These are phyloP conservation scores for Lonicera japonica DNA, from an alignment of 129 eudicot genomes.

Conservation along the genomic window DNA sequence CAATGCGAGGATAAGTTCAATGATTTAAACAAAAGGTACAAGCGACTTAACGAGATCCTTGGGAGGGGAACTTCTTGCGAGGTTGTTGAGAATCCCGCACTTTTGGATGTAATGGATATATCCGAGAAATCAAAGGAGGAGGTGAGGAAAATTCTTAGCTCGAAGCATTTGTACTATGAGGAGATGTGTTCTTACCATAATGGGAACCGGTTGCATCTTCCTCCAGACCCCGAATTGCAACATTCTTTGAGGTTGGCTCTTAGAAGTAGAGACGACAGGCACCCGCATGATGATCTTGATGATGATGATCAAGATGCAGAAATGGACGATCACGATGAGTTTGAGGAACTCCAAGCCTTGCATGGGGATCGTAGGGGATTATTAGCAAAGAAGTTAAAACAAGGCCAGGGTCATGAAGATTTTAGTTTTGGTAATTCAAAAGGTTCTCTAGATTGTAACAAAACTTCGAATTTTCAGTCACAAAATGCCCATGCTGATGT, in stretches of 20 bases:
- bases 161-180: constrained; percentile 84
- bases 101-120: constrained; percentile 74
- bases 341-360: constrained; percentile 27
- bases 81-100: constrained; percentile 77
- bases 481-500: constrained; percentile 30
- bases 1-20: constrained; percentile 95
- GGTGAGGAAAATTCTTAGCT: constrained; percentile 77
- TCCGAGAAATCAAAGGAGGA: constrained; percentile 78
- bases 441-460: too few relatives aligned
- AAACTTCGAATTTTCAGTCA: constrained; percentile 16
- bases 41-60: constrained; percentile 85
- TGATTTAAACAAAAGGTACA: constrained; percentile 81
- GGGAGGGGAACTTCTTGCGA: constrained; percentile 93
- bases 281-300: constrained; percentile 49
- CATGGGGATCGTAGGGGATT: constrained; percentile 27
- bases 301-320: constrained; percentile 60
- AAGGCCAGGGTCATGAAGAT: constrained; percentile 29
- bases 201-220: constrained; percentile 68
- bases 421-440: constrained; percentile 20
- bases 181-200: constrained; percentile 96
- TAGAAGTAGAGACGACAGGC: constrained; percentile 52
- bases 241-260: constrained; percentile 63
- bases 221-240: constrained; percentile 80
- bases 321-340: constrained; percentile 50
- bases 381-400: constrained; percentile 55